Evolutionary conservation across 306 rosid genomes (phyloP), one percentile per base, ranked within the genome.

Genomic region (Cyamopsis tetragonoloba): DNA sequence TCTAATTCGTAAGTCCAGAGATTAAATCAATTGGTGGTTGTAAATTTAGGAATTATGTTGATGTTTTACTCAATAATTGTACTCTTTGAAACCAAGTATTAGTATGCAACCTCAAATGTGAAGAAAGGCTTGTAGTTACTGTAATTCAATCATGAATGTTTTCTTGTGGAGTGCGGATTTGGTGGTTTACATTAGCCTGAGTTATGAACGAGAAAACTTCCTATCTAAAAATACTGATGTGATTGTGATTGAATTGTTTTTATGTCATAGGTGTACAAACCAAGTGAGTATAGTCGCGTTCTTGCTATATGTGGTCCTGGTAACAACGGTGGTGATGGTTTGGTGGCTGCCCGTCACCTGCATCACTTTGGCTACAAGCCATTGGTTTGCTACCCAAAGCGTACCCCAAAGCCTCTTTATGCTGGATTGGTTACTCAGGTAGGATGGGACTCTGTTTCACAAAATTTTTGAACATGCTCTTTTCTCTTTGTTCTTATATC

Each of bases 261-360:
- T 47, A 4, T 71, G 39, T 53, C 11, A 11, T 76, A 93, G 99
- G 96, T 83, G 51, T 93, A 86, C 79, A 88, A 83, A 73, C 76
- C 83, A 4, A 49, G 79, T 35, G 92, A 90, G 84, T 82, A 80
- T 75, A 68, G 71, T 19, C 92, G 85, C 13, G 92, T 93, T 62
- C 97, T 93, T 41, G 76, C 73, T 24, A 74, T 93, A 3, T 93
- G 99, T 79, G 99, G 99, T 50, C 99, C 99, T 66, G 99, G 99
- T 55, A 93, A 93, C 81, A 93, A 93, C 67, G 97, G 97, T 4
- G 99, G 97, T 59, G 99, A 93, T 38, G 99, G 97, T 74, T 83
- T 90, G 6, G 99, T 93, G 68, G 97, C 96, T 75, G 91, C 99
- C 18, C 96, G 99, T 46, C 99, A 93, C 69, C 82, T 93, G 49